Conservation (phyloP, 768 basidiomycete species). For the Chalciporus chontae region DNA sequence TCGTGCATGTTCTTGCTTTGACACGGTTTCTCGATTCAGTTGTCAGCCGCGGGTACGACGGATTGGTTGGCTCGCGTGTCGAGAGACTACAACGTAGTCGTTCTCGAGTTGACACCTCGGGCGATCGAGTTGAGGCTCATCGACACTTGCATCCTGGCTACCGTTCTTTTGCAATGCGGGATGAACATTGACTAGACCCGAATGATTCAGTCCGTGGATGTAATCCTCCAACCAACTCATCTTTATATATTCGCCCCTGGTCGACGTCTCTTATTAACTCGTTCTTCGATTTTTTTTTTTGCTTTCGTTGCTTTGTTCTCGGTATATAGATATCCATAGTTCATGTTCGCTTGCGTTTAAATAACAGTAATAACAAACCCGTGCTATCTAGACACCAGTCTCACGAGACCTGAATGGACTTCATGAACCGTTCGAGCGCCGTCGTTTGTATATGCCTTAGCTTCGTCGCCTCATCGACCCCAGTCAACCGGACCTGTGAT, state of each 20-base stretch:
- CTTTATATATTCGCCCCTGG: background rate
- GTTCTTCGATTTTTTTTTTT: background rate
- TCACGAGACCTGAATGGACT: conserved; percentile 44
- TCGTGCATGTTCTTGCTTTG: background rate
- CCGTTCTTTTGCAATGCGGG: conserved; percentile 57
- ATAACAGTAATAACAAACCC: conserved; percentile 18
- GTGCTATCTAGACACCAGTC: background rate
- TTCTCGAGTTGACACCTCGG: conserved; percentile 53
- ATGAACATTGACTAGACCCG: conserved; percentile 51
- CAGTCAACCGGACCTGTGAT: conserved; percentile 41
- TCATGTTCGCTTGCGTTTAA: conserved; percentile 11
- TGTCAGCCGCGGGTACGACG: conserved; percentile 40
- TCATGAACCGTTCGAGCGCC: conserved; percentile 62
- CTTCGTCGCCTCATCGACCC: conserved; percentile 56
- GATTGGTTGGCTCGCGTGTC: conserved; percentile 51
- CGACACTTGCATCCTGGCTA: conserved; percentile 48
- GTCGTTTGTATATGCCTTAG: conserved; percentile 62
- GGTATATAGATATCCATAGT: background rate
- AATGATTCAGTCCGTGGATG: background rate
- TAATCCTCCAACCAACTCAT: too few species aligned
- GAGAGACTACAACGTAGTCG: conserved; percentile 40
- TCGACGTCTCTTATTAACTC: background rate
- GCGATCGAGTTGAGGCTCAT: conserved; percentile 54
- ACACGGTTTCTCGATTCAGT: conserved; percentile 30
- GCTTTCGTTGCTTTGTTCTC: too few species aligned